These are phyloP conservation scores for Vanrija sp. DNA, from an alignment of 1,284 basidiomycete genomes.

Conservation along the genomic window DNA sequence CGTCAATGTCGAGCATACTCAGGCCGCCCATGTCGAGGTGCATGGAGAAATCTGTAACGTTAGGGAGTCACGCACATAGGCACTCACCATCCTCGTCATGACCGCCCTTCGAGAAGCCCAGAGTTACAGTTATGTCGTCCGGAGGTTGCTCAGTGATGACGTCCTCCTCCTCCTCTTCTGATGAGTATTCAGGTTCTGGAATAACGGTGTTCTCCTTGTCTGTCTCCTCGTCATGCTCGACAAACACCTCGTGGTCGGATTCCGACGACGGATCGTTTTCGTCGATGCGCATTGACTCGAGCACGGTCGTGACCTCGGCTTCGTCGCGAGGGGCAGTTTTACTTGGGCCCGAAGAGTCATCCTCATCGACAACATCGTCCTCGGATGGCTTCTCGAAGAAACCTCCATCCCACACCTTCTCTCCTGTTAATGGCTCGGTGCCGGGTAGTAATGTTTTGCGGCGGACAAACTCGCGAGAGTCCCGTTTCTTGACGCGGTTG, in stretches of 20 bases:
- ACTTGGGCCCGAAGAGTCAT: conserved; percentile 2
- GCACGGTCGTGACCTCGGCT: conserved; percentile 18
- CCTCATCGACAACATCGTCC: background rate
- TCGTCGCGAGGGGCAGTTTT: background rate
- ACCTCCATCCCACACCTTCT: conserved; percentile 20
- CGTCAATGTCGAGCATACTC: conserved; percentile 34
- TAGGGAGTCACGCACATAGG: too few species aligned
- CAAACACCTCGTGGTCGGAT: background rate
- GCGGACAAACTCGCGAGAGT: conserved; percentile 34
- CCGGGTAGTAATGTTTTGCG: conserved; percentile 28
- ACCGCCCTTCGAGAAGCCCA: conserved; percentile 9
- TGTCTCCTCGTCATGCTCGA: conserved; percentile 19
- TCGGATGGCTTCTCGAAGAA: conserved; percentile 11
- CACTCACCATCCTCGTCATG: conserved; percentile 9
- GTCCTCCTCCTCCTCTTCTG: conserved; percentile 3
- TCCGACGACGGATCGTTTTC: background rate
- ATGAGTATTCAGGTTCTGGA: conserved; percentile 3
- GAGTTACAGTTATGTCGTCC: conserved; percentile 4
- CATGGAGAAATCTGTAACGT: conserved; percentile 2
- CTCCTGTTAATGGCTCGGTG: background rate
- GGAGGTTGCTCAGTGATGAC: background rate
- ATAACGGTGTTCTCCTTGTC: conserved; percentile 41
- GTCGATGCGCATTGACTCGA: conserved; percentile 12
- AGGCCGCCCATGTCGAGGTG: conserved; percentile 40
- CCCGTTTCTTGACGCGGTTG: conserved; percentile 23